A percentile compares a stretch with the other conserved stretches of the same genome.
phyloP scores from a whole-genome alignment of 73 alveolate species.

The Paramecium bursaria region DNA sequence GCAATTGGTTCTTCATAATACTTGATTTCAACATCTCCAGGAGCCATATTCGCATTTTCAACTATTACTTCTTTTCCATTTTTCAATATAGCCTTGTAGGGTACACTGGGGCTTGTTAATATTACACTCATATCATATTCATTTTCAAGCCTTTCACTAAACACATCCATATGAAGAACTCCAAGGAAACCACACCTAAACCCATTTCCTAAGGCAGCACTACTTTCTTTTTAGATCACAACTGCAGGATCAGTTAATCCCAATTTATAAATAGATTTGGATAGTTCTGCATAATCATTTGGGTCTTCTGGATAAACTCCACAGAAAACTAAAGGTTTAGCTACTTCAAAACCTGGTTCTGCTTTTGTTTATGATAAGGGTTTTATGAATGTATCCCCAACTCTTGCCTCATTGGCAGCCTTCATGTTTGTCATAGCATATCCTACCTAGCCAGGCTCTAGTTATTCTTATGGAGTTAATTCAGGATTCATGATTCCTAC shows the following conservation, averaged over 20 bases:
- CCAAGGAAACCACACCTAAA: constrained; percentile 96
- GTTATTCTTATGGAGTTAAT: constrained; percentile 68
- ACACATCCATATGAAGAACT: constrained; percentile 93
- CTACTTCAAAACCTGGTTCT: constrained; percentile 89
- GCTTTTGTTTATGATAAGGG: constrained; percentile 72
- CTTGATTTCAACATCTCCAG: constrained; percentile 62
- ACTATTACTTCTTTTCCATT: constrained; percentile 73
- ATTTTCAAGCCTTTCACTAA: constrained; percentile 86
- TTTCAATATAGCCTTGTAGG: constrained; percentile 77
- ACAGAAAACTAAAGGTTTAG: constrained; percentile 91
- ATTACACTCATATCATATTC: constrained; percentile 84
- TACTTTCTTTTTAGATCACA: constrained; percentile 73
- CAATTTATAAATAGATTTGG: constrained; percentile 75
- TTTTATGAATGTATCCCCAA: constrained; percentile 85
- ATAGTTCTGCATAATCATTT: constrained; percentile 79
- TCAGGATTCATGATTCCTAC: constrained; percentile 87
- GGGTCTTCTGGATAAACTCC: constrained; percentile 95
- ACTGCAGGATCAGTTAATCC: constrained; percentile 84
- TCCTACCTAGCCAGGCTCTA: constrained; percentile 93
- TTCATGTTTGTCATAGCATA: constrained; percentile 89
- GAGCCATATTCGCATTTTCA: constrained; percentile 77
- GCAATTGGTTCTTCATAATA: constrained; percentile 84
- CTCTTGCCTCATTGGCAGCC: constrained; percentile 84
- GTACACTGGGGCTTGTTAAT: constrained; percentile 89
- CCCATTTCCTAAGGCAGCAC: constrained; percentile 85